These are phyloP conservation scores for Verbascum thapsus DNA, from an alignment of 257 asterid species.

Conservation along the genomic window DNA sequence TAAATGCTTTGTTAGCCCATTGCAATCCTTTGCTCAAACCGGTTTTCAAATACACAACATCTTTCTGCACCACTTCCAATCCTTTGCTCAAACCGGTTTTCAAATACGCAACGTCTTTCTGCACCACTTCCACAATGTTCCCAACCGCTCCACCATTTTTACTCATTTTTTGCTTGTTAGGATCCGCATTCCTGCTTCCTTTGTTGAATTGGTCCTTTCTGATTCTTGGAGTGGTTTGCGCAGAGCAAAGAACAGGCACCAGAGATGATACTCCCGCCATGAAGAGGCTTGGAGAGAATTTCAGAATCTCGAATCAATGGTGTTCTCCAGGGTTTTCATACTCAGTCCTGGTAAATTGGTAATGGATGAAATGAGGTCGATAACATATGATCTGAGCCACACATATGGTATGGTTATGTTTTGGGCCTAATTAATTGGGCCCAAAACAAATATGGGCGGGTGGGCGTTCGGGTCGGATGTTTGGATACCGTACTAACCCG, in stretches of 20 bases:
- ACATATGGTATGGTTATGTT: too few relatives aligned
- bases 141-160: constrained; percentile 47
- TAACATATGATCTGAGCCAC: too few relatives aligned
- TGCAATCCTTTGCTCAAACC: constrained; percentile 61
- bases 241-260: constrained; percentile 38
- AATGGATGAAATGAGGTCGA: too few relatives aligned
- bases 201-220: constrained; percentile 31
- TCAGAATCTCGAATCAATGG: neutral
- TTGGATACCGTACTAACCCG: too few relatives aligned
- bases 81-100: constrained; percentile 52
- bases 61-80: constrained; percentile 69
- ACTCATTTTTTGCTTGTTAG: constrained; percentile 33
- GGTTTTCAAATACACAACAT: constrained; percentile 47
- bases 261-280: constrained; percentile 40
- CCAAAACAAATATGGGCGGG: too few relatives aligned
- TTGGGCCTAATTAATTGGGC: too few relatives aligned
- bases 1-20: constrained; percentile 71
- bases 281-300: constrained; percentile 37
- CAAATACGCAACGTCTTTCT: constrained; percentile 56
- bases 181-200: constrained; percentile 16
- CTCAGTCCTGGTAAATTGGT: too few relatives aligned
- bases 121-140: constrained; percentile 57
- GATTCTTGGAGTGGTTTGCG: constrained; percentile 20
- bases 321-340: too few relatives aligned
- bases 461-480: too few relatives aligned